Conservation (phyloP, 1,284 basidiomycete species). For the Taiwanofungus camphoratus region DNA sequence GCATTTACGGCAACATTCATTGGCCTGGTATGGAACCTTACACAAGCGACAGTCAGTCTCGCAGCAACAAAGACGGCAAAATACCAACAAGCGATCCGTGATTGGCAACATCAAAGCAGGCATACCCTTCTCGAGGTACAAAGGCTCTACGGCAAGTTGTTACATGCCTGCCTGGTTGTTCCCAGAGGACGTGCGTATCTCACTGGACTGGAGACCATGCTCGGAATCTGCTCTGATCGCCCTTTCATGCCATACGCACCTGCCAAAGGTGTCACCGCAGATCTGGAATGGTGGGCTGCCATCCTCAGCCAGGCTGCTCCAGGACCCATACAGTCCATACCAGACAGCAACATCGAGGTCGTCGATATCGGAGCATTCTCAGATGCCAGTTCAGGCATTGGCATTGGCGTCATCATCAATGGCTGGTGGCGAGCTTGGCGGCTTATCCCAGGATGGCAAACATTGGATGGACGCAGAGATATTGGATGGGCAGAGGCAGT, state of each 20-base stretch:
- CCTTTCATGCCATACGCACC: conserved; percentile 27
- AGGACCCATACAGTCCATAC: conserved; percentile 22
- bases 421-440: conserved; percentile 31
- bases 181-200: conserved; percentile 42
- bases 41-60: conserved; percentile 13
- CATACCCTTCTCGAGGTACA: conserved; percentile 15
- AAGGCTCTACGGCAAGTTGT: conserved; percentile 21
- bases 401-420: conserved; percentile 32
- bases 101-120: conserved; percentile 5
- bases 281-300: conserved; percentile 35
- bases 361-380: conserved; percentile 31
- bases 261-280: conserved; percentile 14
- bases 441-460: conserved; percentile 30
- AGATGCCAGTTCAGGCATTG: conserved; percentile 37
- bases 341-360: conserved; percentile 21
- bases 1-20: conserved; percentile 10
- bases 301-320: conserved; percentile 19
- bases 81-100: conserved; percentile 14
- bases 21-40: conserved; percentile 23
- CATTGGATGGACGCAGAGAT: conserved; percentile 9
- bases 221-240: conserved; percentile 11
- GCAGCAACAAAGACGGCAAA: conserved; percentile 13
- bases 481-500: conserved; percentile 26
- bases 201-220: conserved; percentile 32
- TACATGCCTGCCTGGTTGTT: conserved; percentile 32